Percentiles rank a stretch among this genome's conserved stretches.
Evolutionary conservation across 306 rosid genomes (phyloP).

Genomic region (Cicer chorassanicum): DNA sequence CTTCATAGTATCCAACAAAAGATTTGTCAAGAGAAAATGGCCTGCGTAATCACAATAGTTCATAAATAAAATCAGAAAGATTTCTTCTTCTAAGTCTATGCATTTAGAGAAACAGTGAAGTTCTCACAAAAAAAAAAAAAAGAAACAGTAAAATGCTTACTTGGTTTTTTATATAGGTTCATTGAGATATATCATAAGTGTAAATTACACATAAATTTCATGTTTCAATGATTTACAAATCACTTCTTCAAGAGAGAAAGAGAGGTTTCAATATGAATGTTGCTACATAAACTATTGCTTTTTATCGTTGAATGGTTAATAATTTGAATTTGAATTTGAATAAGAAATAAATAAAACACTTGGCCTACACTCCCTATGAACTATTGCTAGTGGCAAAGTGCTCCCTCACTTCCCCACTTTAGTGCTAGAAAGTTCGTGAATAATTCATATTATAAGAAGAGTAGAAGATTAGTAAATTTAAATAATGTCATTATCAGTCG

Average conservation of each 20-base stretch:
- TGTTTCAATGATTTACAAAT: slow-evolving; percentile 3
- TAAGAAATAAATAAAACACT: neutral
- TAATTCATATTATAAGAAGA: neutral
- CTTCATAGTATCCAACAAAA: slow-evolving; percentile 83
- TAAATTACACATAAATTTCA: neutral
- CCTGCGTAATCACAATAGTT: slow-evolving; percentile 55
- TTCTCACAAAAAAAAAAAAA: neutral
- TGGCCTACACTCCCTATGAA: neutral
- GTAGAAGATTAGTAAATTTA: neutral
- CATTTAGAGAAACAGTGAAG: slow-evolving; percentile 20
- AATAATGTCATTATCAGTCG: neutral
- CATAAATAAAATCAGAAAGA: slow-evolving; percentile 17
- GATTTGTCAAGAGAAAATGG: slow-evolving; percentile 86
- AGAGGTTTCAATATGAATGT: neutral
- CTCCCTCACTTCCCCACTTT: neutral
- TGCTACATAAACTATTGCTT: neutral
- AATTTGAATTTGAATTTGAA: neutral
- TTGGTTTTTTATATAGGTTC: slow-evolving; percentile 11
- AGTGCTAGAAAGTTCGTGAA: slow-evolving; percentile 4
- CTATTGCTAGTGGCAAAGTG: neutral
- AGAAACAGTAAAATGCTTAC: neutral
- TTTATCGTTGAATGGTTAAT: neutral
- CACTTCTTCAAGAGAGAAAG: neutral
- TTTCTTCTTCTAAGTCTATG: slow-evolving; percentile 21
- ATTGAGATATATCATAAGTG: slow-evolving; percentile 6